phyloP scores from a whole-genome alignment of 805 yeast species.

The Candida takata region DNA sequence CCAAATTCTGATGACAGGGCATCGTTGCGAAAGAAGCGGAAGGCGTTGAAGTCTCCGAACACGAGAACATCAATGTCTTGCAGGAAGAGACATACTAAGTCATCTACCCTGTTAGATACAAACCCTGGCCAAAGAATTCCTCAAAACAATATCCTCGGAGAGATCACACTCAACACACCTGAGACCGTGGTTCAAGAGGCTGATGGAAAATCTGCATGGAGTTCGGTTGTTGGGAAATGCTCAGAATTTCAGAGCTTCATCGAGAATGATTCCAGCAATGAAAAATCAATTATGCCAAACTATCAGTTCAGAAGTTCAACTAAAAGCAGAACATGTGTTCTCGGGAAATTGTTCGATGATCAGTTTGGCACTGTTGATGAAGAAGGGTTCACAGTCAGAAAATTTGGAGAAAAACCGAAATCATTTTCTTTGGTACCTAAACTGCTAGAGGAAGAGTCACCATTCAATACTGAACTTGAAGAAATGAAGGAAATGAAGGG shows the following conservation, averaged over 20 bases:
- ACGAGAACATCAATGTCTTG: too few relatives aligned
- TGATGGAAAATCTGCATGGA: background rate
- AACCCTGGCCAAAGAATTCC: background rate
- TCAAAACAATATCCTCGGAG: background rate
- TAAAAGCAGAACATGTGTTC: too few relatives aligned
- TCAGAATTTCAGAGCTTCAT: background rate
- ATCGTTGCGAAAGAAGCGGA: too few relatives aligned
- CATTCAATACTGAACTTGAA: conserved; percentile 1
- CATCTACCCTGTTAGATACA: too few relatives aligned
- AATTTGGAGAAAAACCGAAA: background rate
- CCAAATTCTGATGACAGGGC: too few relatives aligned
- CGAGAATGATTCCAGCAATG: too few relatives aligned
- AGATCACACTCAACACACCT: conserved; percentile 1
- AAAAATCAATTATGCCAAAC: too few relatives aligned
- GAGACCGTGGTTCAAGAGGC: too few relatives aligned
- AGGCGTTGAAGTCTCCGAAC: too few relatives aligned
- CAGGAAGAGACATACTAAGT: too few relatives aligned
- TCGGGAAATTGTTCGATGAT: background rate
- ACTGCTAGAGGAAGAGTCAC: background rate
- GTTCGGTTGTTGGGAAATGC: background rate
- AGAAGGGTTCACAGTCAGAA: background rate
- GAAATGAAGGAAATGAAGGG: background rate
- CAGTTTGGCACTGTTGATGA: background rate
- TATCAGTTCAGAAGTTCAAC: too few relatives aligned
- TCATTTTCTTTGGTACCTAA: background rate